Evolutionary conservation across 2,329 filamentous ascomycete genomes (phyloP).

Genomic region (Fusarium staphyleae): DNA sequence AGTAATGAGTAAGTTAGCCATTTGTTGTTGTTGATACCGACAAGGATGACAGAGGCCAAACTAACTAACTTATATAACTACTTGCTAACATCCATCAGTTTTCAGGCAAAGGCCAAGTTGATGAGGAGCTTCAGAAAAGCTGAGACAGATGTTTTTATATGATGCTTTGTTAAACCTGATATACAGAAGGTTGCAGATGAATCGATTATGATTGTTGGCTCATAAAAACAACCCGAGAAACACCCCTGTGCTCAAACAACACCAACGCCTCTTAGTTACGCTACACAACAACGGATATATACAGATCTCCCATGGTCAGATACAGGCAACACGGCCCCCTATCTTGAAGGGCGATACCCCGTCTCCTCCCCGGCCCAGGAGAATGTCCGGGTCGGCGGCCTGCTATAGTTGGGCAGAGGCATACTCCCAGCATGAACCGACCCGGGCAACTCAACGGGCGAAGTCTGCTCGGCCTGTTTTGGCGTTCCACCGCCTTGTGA

Average conservation of each 20-base stretch:
- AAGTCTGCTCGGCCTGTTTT: slow-evolving; percentile 27
- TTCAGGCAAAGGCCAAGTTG: too few relatives aligned
- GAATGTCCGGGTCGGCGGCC: slow-evolving; percentile 25
- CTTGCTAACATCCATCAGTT: too few relatives aligned
- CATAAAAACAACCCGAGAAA: not conserved
- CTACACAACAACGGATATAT: not conserved
- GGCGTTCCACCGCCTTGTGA: slow-evolving; percentile 23
- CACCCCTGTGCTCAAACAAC: not conserved
- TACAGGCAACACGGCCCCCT: not conserved
- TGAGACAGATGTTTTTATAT: too few relatives aligned
- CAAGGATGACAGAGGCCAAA: too few relatives aligned
- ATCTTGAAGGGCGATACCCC: slow-evolving; percentile 37
- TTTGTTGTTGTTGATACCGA: too few relatives aligned
- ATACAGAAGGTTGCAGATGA: too few relatives aligned
- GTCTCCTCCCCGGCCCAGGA: slow-evolving; percentile 46
- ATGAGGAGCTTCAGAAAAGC: too few relatives aligned
- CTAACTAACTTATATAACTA: too few relatives aligned
- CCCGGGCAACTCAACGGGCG: slow-evolving; percentile 47
- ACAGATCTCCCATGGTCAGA: not conserved
- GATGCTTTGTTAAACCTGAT: too few relatives aligned
- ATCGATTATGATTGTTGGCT: too few relatives aligned
- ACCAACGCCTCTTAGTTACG: too few relatives aligned
- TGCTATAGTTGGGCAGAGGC: slow-evolving; percentile 46
- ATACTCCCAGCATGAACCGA: slow-evolving; percentile 43
- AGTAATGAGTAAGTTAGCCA: too few relatives aligned